Percentiles rank a stretch among this genome's conserved stretches.
phyloP scores from a whole-genome alignment of 176 grass and related monocot genomes.

The Aegilops sharonensis region DNA sequence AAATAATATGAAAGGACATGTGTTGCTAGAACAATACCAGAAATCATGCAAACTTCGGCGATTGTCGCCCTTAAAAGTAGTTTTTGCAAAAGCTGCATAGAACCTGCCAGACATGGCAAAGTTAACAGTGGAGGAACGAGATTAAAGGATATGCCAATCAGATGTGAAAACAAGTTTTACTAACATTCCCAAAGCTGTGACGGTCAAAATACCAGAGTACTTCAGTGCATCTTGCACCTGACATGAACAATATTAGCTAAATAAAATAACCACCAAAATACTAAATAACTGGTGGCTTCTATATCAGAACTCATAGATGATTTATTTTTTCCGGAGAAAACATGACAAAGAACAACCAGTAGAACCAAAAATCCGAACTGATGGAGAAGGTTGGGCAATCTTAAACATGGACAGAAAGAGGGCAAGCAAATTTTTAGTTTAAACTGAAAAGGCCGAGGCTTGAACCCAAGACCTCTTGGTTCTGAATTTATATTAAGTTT shows the following conservation, averaged over 20 bases:
- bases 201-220: slow-evolving; percentile 82
- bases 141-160: slow-evolving; percentile 15
- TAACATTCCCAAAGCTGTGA: slow-evolving; percentile 98
- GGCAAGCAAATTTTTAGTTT: no score
- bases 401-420: no score
- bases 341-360: background rate
- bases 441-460: no score
- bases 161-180: slow-evolving; percentile 40
- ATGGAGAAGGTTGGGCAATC: no score
- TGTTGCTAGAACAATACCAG: slow-evolving; percentile 55
- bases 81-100: slow-evolving; percentile 94
- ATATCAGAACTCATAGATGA: background rate
- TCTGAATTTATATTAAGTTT: no score
- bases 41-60: slow-evolving; percentile 91
- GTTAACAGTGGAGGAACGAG: slow-evolving; percentile 14
- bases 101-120: slow-evolving; percentile 59
- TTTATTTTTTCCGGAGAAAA: background rate
- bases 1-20: background rate
- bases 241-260: slow-evolving; percentile 21
- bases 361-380: no score
- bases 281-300: background rate
- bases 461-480: no score
- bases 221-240: slow-evolving; percentile 82
- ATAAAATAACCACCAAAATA: slow-evolving; percentile 7
- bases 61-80: slow-evolving; percentile 86